Evolutionary conservation across 495 filamentous ascomycete genomes (phyloP).

Genomic region (Trichoderma orchidacearum): DNA sequence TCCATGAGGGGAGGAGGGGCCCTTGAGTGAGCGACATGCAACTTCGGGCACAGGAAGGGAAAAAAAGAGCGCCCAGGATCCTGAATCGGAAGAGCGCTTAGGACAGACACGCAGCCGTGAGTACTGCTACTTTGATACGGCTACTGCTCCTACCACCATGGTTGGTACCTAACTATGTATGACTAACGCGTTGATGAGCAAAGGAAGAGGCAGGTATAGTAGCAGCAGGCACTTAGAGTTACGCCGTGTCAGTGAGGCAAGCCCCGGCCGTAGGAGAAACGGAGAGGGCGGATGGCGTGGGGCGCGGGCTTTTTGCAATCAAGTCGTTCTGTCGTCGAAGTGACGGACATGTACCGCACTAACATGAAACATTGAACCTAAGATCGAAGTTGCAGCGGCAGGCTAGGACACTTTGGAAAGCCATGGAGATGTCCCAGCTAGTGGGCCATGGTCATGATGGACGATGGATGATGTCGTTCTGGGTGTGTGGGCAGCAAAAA

Average conservation of each 20-base stretch:
- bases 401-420: background rate
- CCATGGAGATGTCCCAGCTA: background rate
- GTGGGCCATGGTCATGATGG: too few species aligned
- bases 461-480: background rate
- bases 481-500: background rate
- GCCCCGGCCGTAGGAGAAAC: background rate
- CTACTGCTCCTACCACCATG: background rate
- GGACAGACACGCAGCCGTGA: background rate
- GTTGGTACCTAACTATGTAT: too few species aligned
- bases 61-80: background rate
- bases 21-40: background rate
- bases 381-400: background rate
- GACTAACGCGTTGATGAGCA: too few species aligned
- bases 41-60: too few species aligned
- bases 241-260: too few species aligned
- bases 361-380: background rate
- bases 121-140: background rate
- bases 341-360: background rate
- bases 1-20: background rate
- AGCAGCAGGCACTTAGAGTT: too few species aligned
- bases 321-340: too few species aligned
- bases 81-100: constrained; percentile 1
- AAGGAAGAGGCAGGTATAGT: too few species aligned
- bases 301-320: background rate
- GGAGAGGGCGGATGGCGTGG: background rate